Conservation (phyloP, 495 filamentous ascomycete species). For the Penicillium paradoxum region DNA sequence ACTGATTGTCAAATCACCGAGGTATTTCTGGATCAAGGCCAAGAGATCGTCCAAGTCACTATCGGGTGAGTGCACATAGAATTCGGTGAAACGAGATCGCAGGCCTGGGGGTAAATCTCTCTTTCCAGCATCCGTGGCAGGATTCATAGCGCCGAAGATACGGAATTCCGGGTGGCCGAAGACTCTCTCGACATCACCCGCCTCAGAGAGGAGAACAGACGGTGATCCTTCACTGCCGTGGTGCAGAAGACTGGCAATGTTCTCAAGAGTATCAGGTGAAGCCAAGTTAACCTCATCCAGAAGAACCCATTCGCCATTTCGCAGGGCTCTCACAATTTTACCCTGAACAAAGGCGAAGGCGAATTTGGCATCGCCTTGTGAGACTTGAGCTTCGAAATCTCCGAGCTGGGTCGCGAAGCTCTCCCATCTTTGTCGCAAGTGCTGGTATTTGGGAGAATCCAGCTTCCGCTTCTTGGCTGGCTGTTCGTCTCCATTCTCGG, state of each 20-base stretch:
- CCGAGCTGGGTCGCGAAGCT: conserved; percentile 69
- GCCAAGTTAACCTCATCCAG: conserved; percentile 97
- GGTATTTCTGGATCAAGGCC: conserved; percentile 78
- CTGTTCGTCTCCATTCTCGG: conserved; percentile 48
- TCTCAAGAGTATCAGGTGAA: conserved; percentile 88
- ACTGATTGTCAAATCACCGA: conserved; percentile 60
- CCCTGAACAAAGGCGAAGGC: conserved; percentile 95
- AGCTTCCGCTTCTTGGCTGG: conserved; percentile 78
- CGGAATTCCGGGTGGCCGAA: conserved; percentile 89
- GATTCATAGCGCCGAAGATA: conserved; percentile 98
- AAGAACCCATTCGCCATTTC: conserved; percentile 97
- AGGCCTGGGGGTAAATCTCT: conserved; percentile 82
- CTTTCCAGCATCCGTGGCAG: conserved; percentile 95
- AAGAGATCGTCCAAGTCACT: conserved; percentile 75
- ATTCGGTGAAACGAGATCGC: conserved; percentile 84
- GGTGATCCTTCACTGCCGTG: conserved; percentile 59
- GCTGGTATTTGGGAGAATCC: conserved; percentile 60
- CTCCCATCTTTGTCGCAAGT: conserved; percentile 72
- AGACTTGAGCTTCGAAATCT: conserved; percentile 75
- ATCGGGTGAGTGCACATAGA: conserved; percentile 88
- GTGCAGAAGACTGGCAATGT: conserved; percentile 79
- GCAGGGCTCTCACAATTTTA: conserved; percentile 82
- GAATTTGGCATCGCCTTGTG: conserved; percentile 72
- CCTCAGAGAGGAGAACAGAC: conserved; percentile 85
- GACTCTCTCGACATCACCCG: conserved; percentile 82